Base-by-base conservation (phyloP, 371 early-diverging fungal genomes). In the Gilbertella persicaria region DNA sequence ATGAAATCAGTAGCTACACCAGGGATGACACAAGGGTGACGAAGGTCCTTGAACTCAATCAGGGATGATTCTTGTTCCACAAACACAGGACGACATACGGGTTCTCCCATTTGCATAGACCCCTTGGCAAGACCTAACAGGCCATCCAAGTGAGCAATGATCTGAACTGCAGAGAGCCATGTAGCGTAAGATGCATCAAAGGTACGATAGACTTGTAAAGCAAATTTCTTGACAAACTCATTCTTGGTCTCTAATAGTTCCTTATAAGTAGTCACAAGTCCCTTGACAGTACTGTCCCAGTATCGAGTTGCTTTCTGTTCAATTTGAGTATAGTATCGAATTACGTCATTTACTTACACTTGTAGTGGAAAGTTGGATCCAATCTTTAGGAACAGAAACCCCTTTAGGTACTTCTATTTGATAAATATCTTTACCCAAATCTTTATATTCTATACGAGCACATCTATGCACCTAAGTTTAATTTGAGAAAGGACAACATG, bases 361-460 rank as follows among this genome's bases (percentile, higher is more conserved):
- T 3, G 97, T 98, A 12, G 81, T 79, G 4, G 92, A 91, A 52
- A 92, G 66, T 42, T 88, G 75, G 21, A 81, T 71, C 89, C 93
- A 99, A 48, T 85, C 73, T 29, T 53, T 53, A 1, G 98, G 98
- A 9, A 94, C 92, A 20, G 84, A 78, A 36, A 91, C 73, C 36
- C 68, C 79, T 39, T 80, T 77, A 1, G 98, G 91, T 2, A 94
- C 82, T 64, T 99, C 99, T 13, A 99, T 66, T 73, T 95, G 96
- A 69, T 91, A 96, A 8, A 93, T 81, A 62, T 99, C 99, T 66
- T 99, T 99, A 21, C 96, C 96, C 44, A 97, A 65, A 74, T 96
- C 87, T 60, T 87, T 90, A 78, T 91, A 99, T 3, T 49, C 58
- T n/a, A 90, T 48, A 30, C 24, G 73, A 55, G 4, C 71, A 73